Evolutionary conservation across 2,329 filamentous ascomycete genomes (phyloP), one percentile per base, ranked within the genome.

Genomic region (Scopulariopsis brevicaulis): DNA sequence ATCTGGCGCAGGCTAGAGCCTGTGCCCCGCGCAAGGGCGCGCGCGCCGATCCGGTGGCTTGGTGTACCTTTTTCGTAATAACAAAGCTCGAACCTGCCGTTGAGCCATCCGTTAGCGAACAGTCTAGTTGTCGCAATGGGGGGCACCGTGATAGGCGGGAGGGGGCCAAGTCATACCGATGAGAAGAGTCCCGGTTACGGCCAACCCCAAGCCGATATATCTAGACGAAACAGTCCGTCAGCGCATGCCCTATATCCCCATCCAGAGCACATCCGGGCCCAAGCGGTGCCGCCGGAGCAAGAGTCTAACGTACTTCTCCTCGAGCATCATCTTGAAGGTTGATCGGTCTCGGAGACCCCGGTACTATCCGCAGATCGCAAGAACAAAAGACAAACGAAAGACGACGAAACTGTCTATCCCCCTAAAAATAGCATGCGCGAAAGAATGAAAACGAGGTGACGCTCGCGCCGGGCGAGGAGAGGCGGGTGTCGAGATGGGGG

Each of bases 11-110:
- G n/a, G 14, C 20, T 15, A n/a, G 2, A 7, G n/a, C 6, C 37
- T 46, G 1, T 7, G 18, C 28, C 24, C 22, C 4, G 25, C 57
- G 35, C 22, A 46, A 8, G 18, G 58, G 43, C 40, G 35, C 25
- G 51, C 25, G 64, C 67, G 10, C 57, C 20, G 43, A 43, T 5
- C 35, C 22, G 51, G n/a, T 24, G 24, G 40, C 40, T 34, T 55
- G 60, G 70, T 74, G 71, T 76, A 94, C 89, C 82, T 96, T 97
- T 77, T 99, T 99, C 54, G 95, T 99, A 67, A 99, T 96, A 65
- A 99, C 93, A 73, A 99, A 99, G 81, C 92, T 96, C 56, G 90
- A 91, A 68, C 91, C 90, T 94, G 65, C 52, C 60, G 22, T 24
- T 6, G 43, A 50, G 20, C 20, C 20, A 40, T 14, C 6, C 7